Evolutionary conservation across 2,329 filamentous ascomycete genomes (phyloP).

Genomic region (Microsporum audouinii): DNA sequence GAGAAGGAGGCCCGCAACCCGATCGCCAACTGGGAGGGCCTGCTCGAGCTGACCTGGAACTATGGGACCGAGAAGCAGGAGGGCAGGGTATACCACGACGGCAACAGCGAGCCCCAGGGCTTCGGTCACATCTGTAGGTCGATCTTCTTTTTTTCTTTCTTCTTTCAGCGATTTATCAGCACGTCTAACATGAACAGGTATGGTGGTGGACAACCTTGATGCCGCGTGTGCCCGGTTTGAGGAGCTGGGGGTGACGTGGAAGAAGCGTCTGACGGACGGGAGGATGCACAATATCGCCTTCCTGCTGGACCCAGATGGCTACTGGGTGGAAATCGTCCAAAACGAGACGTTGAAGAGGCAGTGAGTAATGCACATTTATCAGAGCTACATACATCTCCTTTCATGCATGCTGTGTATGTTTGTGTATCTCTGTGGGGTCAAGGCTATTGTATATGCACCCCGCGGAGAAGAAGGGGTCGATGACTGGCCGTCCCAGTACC

Average conservation of each 20-base stretch:
- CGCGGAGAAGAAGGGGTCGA: neutral
- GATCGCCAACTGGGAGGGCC: conserved; percentile 60
- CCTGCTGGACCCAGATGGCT: conserved; percentile 73
- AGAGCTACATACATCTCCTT: neutral
- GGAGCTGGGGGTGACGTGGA: conserved; percentile 70
- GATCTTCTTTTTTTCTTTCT: neutral
- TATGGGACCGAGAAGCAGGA: conserved; percentile 65
- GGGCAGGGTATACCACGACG: conserved; percentile 78
- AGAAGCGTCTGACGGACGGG: conserved; percentile 88
- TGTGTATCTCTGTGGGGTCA: no score
- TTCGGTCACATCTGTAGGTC: conserved; percentile 81
- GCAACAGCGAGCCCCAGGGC: conserved; percentile 81
- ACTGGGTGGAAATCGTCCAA: conserved; percentile 67
- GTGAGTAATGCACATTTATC: neutral
- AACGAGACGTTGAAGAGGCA: conserved; percentile 39
- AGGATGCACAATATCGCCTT: conserved; percentile 90
- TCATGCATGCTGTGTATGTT: no score
- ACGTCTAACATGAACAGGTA: conserved; percentile 36
- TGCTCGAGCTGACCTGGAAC: conserved; percentile 84
- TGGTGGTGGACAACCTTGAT: conserved; percentile 79
- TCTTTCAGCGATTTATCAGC: neutral
- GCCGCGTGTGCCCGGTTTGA: conserved; percentile 82
- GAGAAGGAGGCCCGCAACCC: conserved; percentile 44
- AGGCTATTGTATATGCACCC: neutral
- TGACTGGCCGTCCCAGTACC: neutral